A percentile compares a stretch with the other conserved stretches of the same genome.
Conservation (phyloP, 306 rosid species). For the Cicer judaicum region DNA sequence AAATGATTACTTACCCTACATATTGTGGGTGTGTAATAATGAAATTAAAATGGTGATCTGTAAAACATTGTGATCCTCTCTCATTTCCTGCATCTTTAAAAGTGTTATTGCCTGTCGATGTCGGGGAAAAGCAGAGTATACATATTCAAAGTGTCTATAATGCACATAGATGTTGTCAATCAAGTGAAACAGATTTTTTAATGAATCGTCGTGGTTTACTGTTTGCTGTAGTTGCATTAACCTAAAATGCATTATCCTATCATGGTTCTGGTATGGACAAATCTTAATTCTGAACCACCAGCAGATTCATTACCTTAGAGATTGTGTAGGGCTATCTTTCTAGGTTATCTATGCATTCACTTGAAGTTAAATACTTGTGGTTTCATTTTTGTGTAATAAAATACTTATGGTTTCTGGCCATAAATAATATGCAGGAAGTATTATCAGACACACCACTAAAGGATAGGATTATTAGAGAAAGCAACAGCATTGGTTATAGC, state of each 20-base stretch:
- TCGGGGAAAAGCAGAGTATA: not conserved
- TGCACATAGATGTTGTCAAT: slow-evolving; percentile 3
- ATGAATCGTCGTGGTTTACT: slow-evolving; percentile 10
- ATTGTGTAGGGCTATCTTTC: slow-evolving; percentile 11
- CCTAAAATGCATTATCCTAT: slow-evolving; percentile 34
- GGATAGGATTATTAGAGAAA: slow-evolving; percentile 63
- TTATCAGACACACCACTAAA: slow-evolving; percentile 74
- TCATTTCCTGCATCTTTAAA: slow-evolving; percentile 14
- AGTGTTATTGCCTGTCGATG: not conserved
- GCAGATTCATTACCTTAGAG: slow-evolving; percentile 13
- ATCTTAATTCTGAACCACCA: slow-evolving; percentile 33
- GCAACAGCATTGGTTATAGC: slow-evolving; percentile 46
- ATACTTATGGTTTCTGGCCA: slow-evolving; percentile 35
- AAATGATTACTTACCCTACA: not conserved
- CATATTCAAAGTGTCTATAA: slow-evolving; percentile 17
- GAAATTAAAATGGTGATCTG: not conserved
- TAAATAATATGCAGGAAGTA: slow-evolving; percentile 68
- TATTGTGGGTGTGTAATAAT: not conserved
- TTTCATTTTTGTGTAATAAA: not conserved
- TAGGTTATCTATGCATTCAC: slow-evolving; percentile 39
- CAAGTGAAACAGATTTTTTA: not conserved
- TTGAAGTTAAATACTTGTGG: slow-evolving; percentile 40
- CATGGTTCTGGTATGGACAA: slow-evolving; percentile 14
- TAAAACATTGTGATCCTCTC: not conserved
- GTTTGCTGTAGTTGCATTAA: slow-evolving; percentile 7